phyloP scores from a whole-genome alignment of 768 basidiomycete genomes.

The Coprinellus aureogranulatus region DNA sequence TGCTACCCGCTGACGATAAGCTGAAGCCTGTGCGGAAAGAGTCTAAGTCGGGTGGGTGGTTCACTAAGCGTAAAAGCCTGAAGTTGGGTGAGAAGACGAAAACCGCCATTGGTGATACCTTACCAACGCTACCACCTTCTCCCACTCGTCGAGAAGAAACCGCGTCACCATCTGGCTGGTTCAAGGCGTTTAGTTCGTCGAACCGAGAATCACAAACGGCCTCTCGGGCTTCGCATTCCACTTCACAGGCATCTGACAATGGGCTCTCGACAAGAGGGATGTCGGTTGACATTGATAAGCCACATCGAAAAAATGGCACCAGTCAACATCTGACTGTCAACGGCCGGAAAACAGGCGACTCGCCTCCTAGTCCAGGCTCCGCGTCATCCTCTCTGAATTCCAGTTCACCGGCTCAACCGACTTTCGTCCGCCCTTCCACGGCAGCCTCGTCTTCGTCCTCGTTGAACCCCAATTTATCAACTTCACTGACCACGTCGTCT shows the following conservation, averaged over 20 bases:
- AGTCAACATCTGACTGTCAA: slow-evolving; percentile 14
- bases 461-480: not conserved
- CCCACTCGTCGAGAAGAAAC: slow-evolving; percentile 19
- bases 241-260: slow-evolving; percentile 11
- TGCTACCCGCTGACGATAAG: slow-evolving; percentile 35
- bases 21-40: slow-evolving; percentile 38
- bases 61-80: slow-evolving; percentile 51
- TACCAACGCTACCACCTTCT: slow-evolving; percentile 14
- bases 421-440: slow-evolving; percentile 21
- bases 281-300: not conserved
- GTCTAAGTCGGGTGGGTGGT: slow-evolving; percentile 42
- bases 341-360: slow-evolving; percentile 16
- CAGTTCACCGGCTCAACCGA: slow-evolving; percentile 17
- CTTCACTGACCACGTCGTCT: not conserved
- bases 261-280: slow-evolving; percentile 8
- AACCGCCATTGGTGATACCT: slow-evolving; percentile 11
- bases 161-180: slow-evolving; percentile 19
- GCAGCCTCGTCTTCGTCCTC: slow-evolving; percentile 16
- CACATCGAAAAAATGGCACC: slow-evolving; percentile 9
- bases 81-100: slow-evolving; percentile 32
- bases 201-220: slow-evolving; percentile 17
- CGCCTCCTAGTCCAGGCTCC: slow-evolving; percentile 23
- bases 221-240: not conserved
- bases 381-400: slow-evolving; percentile 29
- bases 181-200: slow-evolving; percentile 15